Base-by-base conservation (phyloP, 768 basidiomycete species). In the Calocybe gangraenosa region DNA sequence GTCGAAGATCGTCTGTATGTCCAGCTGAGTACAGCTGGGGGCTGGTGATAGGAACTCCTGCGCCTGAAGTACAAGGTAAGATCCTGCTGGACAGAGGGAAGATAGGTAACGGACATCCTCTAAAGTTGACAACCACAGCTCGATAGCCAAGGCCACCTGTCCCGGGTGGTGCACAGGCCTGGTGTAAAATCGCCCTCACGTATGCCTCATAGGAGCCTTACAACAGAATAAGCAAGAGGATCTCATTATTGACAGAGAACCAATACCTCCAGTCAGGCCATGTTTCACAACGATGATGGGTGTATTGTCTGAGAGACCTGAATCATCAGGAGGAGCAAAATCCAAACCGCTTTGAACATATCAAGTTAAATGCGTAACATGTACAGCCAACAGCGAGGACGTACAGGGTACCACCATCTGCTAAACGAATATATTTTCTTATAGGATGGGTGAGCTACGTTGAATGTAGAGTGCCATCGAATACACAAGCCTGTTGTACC, bases 131-230 rank as follows among this genome's bases (percentile, higher is more conserved):
- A 7, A 97, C 92, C 10, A 87, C 84, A 3, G 79, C 94, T 46
- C 96, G 76, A 64, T 89, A 95, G 13, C 93, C 92, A 42, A 95
- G 69, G 1, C 94, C 95, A n/a, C 89, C 91, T 55, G 87, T 71
- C 33, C 76, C 74, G 6, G 82, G 74, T 20, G 87, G 75, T 21
- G 73, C 72, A 60, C 84, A 84, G 11, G 84, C 85, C 47, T 80
- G 84, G 40, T 78, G 76, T 3, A 98, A 69, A 37, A 96, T 75
- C 21, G 87, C 82, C 50, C 92, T 75, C 35, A 96, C 88, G 58
- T 96, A 98, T 15, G 84, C 74, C 71, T 95, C 95, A 59, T 95
- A 81, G 15, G 89, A 92, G 31, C 90, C 89, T 91, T 49, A 25
- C n/a, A 18, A 15, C 36, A 30, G 39, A 46, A 20, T 39, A 41